Evolutionary conservation across 257 asterid species (phyloP), one percentile per base, ranked within the genome.

Genomic region (Solanum infundibuliforme): DNA sequence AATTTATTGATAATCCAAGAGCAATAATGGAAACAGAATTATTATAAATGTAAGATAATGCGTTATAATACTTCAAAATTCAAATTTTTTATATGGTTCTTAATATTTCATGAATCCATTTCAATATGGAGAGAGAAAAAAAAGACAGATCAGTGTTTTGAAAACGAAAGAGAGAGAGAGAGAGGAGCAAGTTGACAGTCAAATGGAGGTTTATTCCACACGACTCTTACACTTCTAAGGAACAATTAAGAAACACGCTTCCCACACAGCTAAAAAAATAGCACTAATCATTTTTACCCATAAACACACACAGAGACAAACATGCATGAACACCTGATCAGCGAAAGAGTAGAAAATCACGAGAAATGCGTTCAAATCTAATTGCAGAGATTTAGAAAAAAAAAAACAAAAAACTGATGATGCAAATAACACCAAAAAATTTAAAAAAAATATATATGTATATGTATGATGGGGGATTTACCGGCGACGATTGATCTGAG

Each of bases 221-320:
- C 85, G 85, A 81, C 85, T 81, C 74, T 43, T 62, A 69, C 71
- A 72, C 84, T 52, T 86, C n/a, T 39, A 71, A 21, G 38, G n/a
- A 46, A 86, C 35, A 72, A 76, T 71, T 55, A 62, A 86, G 84
- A 72, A 31, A 71, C 88, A 72, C 83, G 84, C 35, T 73, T 87
- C 83, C 74, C 65, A 71, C 52, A 84, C 25, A n/a, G 16, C 39
- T n/a, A 11, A 32, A 55, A 66, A 74, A 27, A 58, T 73, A 55
- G 65, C n/a, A 55, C 65, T 18, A 34, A 75, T 66, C 89, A 18
- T 66, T 66, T 41, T 27, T 68, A 79, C 89, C 36, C 87, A 29
- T 76, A 83, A 72, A 85, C 83, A 82, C 52, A 89, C 2, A 86
- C 81, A 75, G 25, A 76, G 31, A 81, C 41, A 58, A 77, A 38